Percentiles rank a stretch among this genome's conserved stretches.
Evolutionary conservation across 2,329 filamentous ascomycete species (phyloP).

Genomic region (Talaromyces marneffei): DNA sequence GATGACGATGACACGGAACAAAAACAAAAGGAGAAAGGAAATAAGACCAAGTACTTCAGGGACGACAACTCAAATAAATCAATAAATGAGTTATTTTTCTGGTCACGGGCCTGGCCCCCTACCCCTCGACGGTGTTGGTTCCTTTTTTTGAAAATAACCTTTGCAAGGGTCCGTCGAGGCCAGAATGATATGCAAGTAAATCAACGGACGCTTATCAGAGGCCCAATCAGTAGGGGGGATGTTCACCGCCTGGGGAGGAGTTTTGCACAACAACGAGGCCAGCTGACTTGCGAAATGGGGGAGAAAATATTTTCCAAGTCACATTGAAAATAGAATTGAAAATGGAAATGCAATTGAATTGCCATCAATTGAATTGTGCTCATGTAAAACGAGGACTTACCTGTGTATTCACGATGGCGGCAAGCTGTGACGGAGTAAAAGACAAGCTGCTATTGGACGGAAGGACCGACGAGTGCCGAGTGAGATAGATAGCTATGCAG

Average conservation of each 20-base stretch:
- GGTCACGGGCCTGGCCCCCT: conserved; percentile 2
- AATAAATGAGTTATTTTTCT: background rate
- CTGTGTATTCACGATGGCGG: background rate
- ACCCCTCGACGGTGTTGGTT: background rate
- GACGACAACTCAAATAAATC: background rate
- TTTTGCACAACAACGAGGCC: conserved; percentile 9
- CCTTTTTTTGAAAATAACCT: background rate
- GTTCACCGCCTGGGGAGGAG: conserved; percentile 13
- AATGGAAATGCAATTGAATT: background rate
- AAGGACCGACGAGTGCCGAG: conserved; percentile 2
- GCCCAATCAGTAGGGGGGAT: conserved; percentile 2
- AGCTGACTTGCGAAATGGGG: background rate
- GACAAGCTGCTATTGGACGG: conserved; percentile 6
- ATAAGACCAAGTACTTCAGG: background rate
- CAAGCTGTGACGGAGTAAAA: background rate
- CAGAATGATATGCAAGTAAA: conserved; percentile 4
- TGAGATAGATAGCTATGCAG: background rate
- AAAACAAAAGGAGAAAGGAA: background rate
- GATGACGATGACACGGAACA: conserved; percentile 8
- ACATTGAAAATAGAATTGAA: background rate
- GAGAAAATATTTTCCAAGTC: background rate
- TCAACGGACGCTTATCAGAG: conserved; percentile 8
- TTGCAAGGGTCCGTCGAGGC: background rate
- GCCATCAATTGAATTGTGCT: background rate
- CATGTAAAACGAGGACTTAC: background rate